Percentiles rank a stretch among this genome's conserved stretches.
Evolutionary conservation across 192 early-diverging fungal genomes (phyloP).

Genomic region (Helicostylum pulchrum): DNA sequence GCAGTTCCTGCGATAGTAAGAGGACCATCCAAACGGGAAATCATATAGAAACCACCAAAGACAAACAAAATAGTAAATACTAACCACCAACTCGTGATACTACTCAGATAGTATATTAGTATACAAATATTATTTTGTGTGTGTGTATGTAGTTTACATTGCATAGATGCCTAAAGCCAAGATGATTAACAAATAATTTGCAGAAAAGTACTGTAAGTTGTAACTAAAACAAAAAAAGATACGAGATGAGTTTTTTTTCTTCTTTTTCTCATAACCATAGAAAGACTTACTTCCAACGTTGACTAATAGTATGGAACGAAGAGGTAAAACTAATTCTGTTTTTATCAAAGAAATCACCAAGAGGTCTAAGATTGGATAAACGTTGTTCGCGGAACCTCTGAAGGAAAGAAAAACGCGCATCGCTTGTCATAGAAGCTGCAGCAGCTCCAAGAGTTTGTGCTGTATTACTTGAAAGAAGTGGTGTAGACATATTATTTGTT

Average conservation of each 20-base stretch:
- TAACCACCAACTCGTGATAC: slow-evolving; percentile 49
- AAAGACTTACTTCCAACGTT: slow-evolving; percentile 36
- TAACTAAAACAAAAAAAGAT: slow-evolving; percentile 41
- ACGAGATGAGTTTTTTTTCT: not conserved
- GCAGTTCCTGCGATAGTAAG: slow-evolving; percentile 35
- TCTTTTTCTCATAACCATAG: not conserved
- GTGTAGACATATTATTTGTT: slow-evolving; percentile 11
- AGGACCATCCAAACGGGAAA: slow-evolving; percentile 45
- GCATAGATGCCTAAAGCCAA: slow-evolving; percentile 53
- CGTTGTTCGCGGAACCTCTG: slow-evolving; percentile 49
- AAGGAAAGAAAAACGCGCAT: slow-evolving; percentile 43
- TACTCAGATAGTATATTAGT: slow-evolving; percentile 9
- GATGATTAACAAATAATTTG: slow-evolving; percentile 58
- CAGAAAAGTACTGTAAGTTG: slow-evolving; percentile 58
- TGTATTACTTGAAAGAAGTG: slow-evolving; percentile 19
- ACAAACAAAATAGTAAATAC: slow-evolving; percentile 49
- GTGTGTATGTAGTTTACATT: slow-evolving; percentile 38
- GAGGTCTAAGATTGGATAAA: slow-evolving; percentile 45
- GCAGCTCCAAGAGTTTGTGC: slow-evolving; percentile 27
- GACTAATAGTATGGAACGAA: slow-evolving; percentile 31
- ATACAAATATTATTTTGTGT: not conserved
- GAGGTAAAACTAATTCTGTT: slow-evolving; percentile 49
- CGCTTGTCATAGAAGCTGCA: slow-evolving; percentile 23
- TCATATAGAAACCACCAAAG: slow-evolving; percentile 45
- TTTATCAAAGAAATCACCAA: slow-evolving; percentile 56